Base-by-base conservation (phyloP, 2,329 filamentous ascomycete genomes). In the Chalaropsis ovoidea region DNA sequence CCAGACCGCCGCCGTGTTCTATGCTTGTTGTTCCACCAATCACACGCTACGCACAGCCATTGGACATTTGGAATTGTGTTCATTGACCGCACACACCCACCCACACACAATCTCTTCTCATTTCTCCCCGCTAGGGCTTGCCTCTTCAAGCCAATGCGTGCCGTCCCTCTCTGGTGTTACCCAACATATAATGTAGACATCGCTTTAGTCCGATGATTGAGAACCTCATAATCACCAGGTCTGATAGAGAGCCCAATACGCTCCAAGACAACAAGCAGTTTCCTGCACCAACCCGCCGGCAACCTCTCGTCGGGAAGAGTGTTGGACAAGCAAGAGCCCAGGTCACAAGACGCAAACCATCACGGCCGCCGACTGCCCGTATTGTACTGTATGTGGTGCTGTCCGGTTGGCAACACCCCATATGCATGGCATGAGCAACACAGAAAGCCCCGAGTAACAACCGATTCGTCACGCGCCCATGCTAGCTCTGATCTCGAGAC, bases 201-300 rank as follows among this genome's bases (percentile, higher is more conserved):
- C 79, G 79, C 78, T 81, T 82, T 85, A 85, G 82, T 84, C 82
- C 81, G 77, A 76, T 76, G 75, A 77, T 79, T 81, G 80, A 84
- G 80, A 61, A 73, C 74, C 78, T 82, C 76, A 79, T 76, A 77
- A 78, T 79, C 77, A 61, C 76, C 79, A 79, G 81, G 75, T 85
- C 82, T 85, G 82, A 84, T 77, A 82, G 79, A 65, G 65, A 68
- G 68, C 64, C 64, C 22, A 41, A 39, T 41, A 56, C n/a, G n/a
- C 15, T 17, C 8, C 42, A 41, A 45, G 39, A 42, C 19, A 42
- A 42, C 24, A 45, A 42, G n/a, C n/a, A n/a, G 35, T 39, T 39
- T 24, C 8, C 35, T 35, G 27, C 45, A 54, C 27, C 15, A 58
- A 39, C 54, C 54, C 54, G 27, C 17, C 54, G 1, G 7, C 27